These are phyloP conservation scores for Curvularia hawaiiensis DNA, from an alignment of 2,329 filamentous ascomycete genomes.

Conservation along the genomic window DNA sequence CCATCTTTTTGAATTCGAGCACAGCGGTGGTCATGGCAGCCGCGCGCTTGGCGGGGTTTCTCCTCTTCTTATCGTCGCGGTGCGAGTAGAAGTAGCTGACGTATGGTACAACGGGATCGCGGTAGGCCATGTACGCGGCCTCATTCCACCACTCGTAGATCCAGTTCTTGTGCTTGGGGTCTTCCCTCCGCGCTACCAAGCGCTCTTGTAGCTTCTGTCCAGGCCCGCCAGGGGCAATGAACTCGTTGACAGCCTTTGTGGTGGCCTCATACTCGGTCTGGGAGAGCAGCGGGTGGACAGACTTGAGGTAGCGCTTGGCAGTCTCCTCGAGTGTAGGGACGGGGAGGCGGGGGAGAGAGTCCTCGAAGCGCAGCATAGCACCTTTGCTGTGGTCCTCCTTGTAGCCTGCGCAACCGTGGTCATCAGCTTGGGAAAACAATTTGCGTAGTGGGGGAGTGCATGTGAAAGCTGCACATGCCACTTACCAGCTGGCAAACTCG, in stretches of 20 bases:
- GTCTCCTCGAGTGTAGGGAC: conserved; percentile 85
- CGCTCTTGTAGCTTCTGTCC: conserved; percentile 88
- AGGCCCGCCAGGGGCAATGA: conserved; percentile 82
- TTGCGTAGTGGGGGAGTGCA: conserved; percentile 15
- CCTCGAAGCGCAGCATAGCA: conserved; percentile 82
- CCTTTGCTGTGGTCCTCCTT: conserved; percentile 80
- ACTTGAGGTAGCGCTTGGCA: conserved; percentile 78
- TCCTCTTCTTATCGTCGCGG: conserved; percentile 85
- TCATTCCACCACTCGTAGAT: conserved; percentile 99
- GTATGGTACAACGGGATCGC: conserved; percentile 95
- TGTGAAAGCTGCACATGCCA: conserved; percentile 20
- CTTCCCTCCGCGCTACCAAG: conserved; percentile 76
- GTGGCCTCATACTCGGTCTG: conserved; percentile 71
- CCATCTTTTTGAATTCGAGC: conserved; percentile 93
- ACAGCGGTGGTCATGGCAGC: conserved; percentile 85
- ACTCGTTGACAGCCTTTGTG: conserved; percentile 84
- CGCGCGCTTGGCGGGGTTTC: conserved; percentile 89
- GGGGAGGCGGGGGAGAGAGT: conserved; percentile 79
- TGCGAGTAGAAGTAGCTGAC: conserved; percentile 99
- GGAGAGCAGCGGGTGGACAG: conserved; percentile 75
- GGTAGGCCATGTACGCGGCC: conserved; percentile 87
- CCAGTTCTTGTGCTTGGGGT: conserved; percentile 90
- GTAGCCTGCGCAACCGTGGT: conserved; percentile 62
- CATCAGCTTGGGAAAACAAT: conserved; percentile 7
- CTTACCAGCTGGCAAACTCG: conserved; percentile 54